Conservation (phyloP, 139 green algal genomes). For the Gonium pectorale region DNA sequence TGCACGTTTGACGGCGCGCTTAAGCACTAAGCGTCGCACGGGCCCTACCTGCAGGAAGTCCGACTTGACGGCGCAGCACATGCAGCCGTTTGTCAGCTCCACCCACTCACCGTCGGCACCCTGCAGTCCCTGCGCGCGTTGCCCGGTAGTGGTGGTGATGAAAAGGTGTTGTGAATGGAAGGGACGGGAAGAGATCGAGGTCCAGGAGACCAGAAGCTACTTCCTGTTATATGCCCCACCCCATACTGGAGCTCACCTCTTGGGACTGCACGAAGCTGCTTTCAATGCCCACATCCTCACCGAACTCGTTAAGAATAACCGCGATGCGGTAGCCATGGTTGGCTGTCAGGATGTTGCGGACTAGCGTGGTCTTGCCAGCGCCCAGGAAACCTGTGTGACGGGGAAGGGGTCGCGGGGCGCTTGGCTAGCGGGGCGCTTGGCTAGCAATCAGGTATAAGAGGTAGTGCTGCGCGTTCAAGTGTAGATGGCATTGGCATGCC, state of each 20-base stretch:
- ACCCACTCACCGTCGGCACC: conserved; percentile 80
- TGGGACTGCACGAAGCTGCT: conserved; percentile 77
- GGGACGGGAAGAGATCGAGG: no score
- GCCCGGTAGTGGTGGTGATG: no score
- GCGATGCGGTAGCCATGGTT: conserved; percentile 77
- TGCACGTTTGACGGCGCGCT: no score
- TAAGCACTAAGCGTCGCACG: no score
- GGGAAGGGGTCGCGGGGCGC: no score
- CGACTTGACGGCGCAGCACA: conserved; percentile 97
- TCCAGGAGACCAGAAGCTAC: no score
- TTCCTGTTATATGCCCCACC: no score
- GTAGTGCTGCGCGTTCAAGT: no score
- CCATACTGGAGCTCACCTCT: conserved; percentile 41
- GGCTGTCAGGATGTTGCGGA: conserved; percentile 73
- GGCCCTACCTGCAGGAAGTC: conserved; percentile 83
- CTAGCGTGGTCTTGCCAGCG: conserved; percentile 68
- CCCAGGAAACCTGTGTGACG: conserved; percentile 48
- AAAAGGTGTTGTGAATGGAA: no score
- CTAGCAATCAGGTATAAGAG: no score
- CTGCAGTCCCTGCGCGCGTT: conserved; percentile 21
- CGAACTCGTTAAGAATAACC: conserved; percentile 82
- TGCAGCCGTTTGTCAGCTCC: conserved; percentile 97
- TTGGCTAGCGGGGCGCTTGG: no score
- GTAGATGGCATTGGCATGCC: no score
- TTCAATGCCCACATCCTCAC: conserved; percentile 80